Evolutionary conservation across 495 filamentous ascomycete species (phyloP).

Genomic region (Choiromyces venosus): DNA sequence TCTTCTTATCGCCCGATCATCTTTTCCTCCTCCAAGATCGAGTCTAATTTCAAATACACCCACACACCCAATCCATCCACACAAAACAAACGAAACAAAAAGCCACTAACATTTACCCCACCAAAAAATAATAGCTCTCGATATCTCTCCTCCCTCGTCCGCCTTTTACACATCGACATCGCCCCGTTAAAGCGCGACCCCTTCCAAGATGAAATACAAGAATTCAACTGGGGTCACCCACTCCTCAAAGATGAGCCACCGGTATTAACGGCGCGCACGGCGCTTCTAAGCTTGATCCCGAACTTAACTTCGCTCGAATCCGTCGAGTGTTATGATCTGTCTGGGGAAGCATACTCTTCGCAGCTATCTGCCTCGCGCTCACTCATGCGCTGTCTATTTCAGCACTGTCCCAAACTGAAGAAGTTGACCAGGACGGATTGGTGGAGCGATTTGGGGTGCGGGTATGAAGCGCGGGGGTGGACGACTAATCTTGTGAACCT

Average conservation of each 20-base stretch:
- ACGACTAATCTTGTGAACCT: slow-evolving; percentile 24
- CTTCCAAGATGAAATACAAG: slow-evolving; percentile 29
- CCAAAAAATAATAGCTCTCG: slow-evolving; percentile 18
- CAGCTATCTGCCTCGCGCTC: slow-evolving; percentile 24
- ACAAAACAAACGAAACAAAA: background rate
- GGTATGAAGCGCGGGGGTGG: slow-evolving; percentile 4
- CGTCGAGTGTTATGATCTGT: slow-evolving; percentile 33
- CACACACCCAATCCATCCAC: background rate
- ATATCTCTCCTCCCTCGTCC: slow-evolving; percentile 28
- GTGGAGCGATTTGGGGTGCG: slow-evolving; percentile 33
- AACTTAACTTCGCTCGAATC: slow-evolving; percentile 23
- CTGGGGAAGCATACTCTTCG: slow-evolving; percentile 25
- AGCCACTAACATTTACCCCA: slow-evolving; percentile 1
- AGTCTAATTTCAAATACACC: slow-evolving; percentile 16
- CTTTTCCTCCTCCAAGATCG: slow-evolving; percentile 9
- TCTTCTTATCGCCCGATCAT: background rate
- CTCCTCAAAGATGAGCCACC: slow-evolving; percentile 28
- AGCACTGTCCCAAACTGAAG: slow-evolving; percentile 18
- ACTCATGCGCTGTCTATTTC: slow-evolving; percentile 28
- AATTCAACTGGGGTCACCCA: slow-evolving; percentile 34
- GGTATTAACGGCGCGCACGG: slow-evolving; percentile 27
- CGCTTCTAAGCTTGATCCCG: slow-evolving; percentile 29
- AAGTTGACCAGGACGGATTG: slow-evolving; percentile 32
- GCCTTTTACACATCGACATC: slow-evolving; percentile 31
- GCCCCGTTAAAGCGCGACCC: slow-evolving; percentile 18